phyloP scores from a whole-genome alignment of 441 rosid genomes.

The Erysimum pusillum region DNA sequence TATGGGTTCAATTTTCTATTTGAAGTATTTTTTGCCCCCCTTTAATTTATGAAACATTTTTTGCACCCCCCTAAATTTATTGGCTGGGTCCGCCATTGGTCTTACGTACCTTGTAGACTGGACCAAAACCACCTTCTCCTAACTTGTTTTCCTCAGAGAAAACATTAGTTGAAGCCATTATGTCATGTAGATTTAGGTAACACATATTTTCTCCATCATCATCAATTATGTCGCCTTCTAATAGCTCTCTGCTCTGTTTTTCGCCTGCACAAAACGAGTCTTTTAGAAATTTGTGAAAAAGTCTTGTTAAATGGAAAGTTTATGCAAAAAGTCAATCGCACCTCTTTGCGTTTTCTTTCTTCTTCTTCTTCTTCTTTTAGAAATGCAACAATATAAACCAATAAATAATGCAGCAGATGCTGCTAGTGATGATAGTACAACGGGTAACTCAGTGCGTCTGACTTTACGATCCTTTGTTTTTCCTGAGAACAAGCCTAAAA shows the following conservation, averaged over 20 bases:
- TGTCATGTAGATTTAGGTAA: neutral
- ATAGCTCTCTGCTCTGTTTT: neutral
- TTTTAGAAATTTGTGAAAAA: neutral
- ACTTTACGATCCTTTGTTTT: neutral
- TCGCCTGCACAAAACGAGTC: neutral
- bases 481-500: neutral
- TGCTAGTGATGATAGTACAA: neutral
- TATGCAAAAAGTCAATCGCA: neutral
- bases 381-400: neutral
- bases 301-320: neutral
- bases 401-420: neutral
- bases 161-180: slow-evolving; percentile 26
- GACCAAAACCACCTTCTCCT: slow-evolving; percentile 41
- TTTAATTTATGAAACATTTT: no score
- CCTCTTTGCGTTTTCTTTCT: neutral
- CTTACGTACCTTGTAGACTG: slow-evolving; percentile 37
- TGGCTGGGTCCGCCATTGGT: no score
- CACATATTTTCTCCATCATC: neutral
- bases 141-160: slow-evolving; percentile 23
- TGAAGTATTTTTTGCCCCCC: no score
- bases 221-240: neutral
- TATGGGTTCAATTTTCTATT: no score
- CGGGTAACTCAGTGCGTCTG: neutral
- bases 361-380: neutral
- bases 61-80: no score